Conservation (phyloP, 2,329 filamentous ascomycete species). For the Didymella sp. region DNA sequence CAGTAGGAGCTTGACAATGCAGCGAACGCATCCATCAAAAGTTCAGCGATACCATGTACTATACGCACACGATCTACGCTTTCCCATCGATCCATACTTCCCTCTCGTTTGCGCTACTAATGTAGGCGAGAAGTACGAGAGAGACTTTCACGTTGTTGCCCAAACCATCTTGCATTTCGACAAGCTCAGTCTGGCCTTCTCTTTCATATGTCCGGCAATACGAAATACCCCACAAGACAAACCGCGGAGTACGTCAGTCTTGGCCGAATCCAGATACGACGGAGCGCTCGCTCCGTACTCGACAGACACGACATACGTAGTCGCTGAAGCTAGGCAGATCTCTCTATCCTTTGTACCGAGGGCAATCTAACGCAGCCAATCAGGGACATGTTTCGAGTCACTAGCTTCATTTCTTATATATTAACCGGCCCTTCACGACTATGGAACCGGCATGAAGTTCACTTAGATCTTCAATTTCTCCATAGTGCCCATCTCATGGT, state of each 20-base stretch:
- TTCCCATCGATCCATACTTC: background rate
- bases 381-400: background rate
- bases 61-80: background rate
- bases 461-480: slow-evolving; percentile 3
- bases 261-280: background rate
- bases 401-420: slow-evolving; percentile 4
- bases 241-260: background rate
- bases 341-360: slow-evolving; percentile 5
- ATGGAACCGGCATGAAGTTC: slow-evolving; percentile 1
- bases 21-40: background rate
- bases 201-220: background rate
- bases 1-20: background rate
- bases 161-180: too few relatives aligned
- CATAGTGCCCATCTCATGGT: slow-evolving; percentile 6
- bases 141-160: background rate
- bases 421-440: slow-evolving; percentile 5
- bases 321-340: background rate
- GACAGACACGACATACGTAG: background rate
- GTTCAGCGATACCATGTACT: background rate
- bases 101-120: background rate
- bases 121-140: too few relatives aligned
- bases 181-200: background rate
- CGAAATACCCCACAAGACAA: background rate
- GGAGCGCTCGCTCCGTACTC: slow-evolving; percentile 9
- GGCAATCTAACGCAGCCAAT: slow-evolving; percentile 14